Conservation (phyloP, 2,329 filamentous ascomycete species). For the Scedosporium boydii region DNA sequence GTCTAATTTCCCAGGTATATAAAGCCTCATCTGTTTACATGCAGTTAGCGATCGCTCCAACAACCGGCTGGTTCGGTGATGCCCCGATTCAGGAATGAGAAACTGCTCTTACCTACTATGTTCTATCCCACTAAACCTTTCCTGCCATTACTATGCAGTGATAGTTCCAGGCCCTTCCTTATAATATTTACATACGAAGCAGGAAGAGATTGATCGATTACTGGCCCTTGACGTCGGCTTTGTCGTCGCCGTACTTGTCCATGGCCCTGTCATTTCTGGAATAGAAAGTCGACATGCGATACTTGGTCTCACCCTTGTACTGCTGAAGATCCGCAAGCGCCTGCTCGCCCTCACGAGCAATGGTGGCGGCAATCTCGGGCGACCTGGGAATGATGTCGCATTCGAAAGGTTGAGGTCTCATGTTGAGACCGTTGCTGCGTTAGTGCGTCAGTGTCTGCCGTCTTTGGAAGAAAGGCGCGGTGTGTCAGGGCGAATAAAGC, state of each 20-base stretch:
- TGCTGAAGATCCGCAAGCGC: conserved; percentile 40
- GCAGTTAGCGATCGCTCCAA: too few species aligned
- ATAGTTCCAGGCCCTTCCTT: neutral
- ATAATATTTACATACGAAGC: neutral
- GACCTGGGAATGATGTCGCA: conserved; percentile 42
- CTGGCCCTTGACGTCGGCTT: neutral
- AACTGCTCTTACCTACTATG: neutral
- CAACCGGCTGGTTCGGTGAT: too few species aligned
- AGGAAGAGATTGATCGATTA: neutral
- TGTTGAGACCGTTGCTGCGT: conserved; percentile 44
- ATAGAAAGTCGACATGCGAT: conserved; percentile 45
- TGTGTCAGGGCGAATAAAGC: neutral
- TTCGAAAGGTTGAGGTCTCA: conserved; percentile 45
- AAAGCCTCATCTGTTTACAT: too few species aligned
- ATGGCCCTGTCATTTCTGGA: conserved; percentile 22
- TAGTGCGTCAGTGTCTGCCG: neutral
- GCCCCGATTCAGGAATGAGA: too few species aligned
- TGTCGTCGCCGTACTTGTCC: conserved; percentile 18
- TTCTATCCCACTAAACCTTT: neutral
- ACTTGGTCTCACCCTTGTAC: conserved; percentile 47
- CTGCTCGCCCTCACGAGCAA: conserved; percentile 41
- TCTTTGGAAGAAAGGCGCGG: conserved; percentile 21
- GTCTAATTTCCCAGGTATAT: too few species aligned
- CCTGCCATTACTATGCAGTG: neutral
- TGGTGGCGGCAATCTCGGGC: conserved; percentile 36